Percentiles rank a stretch among this genome's conserved stretches.
Evolutionary conservation across 169 alveolate species (phyloP).

Genomic region (Plasmodium ovale): DNA sequence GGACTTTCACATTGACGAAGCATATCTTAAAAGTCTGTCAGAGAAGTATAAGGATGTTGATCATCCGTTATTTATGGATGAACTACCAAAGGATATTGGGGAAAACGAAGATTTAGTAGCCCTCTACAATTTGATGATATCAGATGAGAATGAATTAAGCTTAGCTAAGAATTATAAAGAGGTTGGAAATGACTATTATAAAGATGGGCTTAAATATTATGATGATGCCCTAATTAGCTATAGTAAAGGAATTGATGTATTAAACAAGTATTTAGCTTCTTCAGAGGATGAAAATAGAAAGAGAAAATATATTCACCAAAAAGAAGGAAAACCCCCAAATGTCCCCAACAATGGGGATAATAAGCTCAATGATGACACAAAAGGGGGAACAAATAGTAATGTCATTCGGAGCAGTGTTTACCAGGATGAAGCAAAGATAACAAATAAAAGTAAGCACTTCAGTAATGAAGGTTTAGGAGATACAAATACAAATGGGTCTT

Average conservation of each 20-base stretch:
- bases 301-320: neutral
- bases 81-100: slow-evolving; percentile 57
- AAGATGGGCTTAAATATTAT: slow-evolving; percentile 59
- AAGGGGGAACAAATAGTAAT: neutral
- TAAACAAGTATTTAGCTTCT: neutral
- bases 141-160: slow-evolving; percentile 51
- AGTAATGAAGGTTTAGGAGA: no score
- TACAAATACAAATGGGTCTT: neutral
- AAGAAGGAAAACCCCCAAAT: neutral
- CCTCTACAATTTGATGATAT: slow-evolving; percentile 38
- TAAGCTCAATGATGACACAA: neutral
- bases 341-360: neutral
- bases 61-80: slow-evolving; percentile 72
- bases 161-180: slow-evolving; percentile 66
- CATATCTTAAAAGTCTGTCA: slow-evolving; percentile 40
- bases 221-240: slow-evolving; percentile 73
- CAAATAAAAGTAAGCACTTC: no score
- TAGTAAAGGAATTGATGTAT: slow-evolving; percentile 48
- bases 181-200: slow-evolving; percentile 64
- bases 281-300: neutral
- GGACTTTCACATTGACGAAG: slow-evolving; percentile 56
- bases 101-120: slow-evolving; percentile 71
- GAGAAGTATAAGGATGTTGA: slow-evolving; percentile 61
- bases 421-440: neutral
- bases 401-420: no score